Evolutionary conservation across 2,329 filamentous ascomycete genomes (phyloP).

Genomic region (Aspergillus cejpii): DNA sequence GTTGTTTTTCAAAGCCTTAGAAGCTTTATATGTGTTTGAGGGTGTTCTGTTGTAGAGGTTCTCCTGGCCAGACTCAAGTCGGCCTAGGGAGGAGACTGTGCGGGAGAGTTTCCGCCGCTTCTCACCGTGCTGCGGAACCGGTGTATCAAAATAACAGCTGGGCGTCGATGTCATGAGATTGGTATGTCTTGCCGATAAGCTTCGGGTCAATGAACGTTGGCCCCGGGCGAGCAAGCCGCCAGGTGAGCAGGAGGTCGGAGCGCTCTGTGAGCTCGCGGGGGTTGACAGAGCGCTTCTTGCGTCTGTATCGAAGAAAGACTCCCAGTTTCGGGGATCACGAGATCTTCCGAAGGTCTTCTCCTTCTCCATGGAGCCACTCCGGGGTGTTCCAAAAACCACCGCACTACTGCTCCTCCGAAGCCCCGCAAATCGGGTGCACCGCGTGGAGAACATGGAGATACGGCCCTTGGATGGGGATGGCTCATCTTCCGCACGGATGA

Average conservation of each 20-base stretch:
- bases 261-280: conserved; percentile 74
- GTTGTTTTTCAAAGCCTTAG: conserved; percentile 28
- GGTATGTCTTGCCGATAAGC: conserved; percentile 52
- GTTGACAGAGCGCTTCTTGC: conserved; percentile 68
- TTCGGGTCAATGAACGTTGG: conserved; percentile 45
- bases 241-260: conserved; percentile 59
- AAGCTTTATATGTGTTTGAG: conserved; percentile 24
- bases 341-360: conserved; percentile 63
- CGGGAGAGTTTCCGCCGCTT: conserved; percentile 61
- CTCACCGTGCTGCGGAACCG: conserved; percentile 39
- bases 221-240: conserved; percentile 69
- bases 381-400: conserved; percentile 52
- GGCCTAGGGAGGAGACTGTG: conserved; percentile 56
- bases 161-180: conserved; percentile 31
- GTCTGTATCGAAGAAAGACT: conserved; percentile 80
- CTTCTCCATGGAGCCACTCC: conserved; percentile 45
- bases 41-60: conserved; percentile 32
- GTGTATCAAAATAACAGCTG: conserved; percentile 43
- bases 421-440: conserved; percentile 46
- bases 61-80: conserved; percentile 47
- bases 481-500: conserved; percentile 64
- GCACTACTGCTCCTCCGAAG: conserved; percentile 68
- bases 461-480: conserved; percentile 58
- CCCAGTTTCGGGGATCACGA: conserved; percentile 82
- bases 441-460: conserved; percentile 44